Base-by-base conservation (phyloP, 345 rosid species). In the thale cress (Arabidopsis thaliana) region DNA sequence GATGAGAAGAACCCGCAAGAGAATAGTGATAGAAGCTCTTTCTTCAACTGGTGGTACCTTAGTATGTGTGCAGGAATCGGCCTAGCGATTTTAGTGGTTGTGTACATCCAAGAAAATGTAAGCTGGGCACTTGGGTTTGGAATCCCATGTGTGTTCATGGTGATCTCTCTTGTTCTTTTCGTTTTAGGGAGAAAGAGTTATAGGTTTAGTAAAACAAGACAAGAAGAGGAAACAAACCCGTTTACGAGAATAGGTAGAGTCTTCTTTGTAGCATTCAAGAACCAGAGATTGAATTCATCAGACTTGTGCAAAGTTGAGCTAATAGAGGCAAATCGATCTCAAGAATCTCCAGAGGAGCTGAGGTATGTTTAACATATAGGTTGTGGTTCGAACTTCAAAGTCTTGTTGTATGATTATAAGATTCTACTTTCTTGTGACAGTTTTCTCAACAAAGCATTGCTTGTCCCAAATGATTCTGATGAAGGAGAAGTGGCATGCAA, bases 1-100 rank as follows among this genome's bases (percentile, higher is more conserved):
- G 93, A 93, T 23, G 87, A 79, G 13, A 53, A 75, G 11, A 78
- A 87, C 60, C 79, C 85, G 0, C 56, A 76, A 52, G 96, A 90
- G 78, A 49, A 74, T 7, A 64, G 22, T 62, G 79, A 81, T 10
- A 85, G 81, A 57, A 86, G 96, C 82, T 86, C 85, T 2, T 93
- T 90, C 80, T 93, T 93, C 75, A 93, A 93, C 67, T 93, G 96
- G 96, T 88, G 88, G 85, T 88, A 83, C 66, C 87, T 87, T 74
- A 83, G 84, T 56, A 40, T 87, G 76, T 84, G 84, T 25, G 80
- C 41, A n/a, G 87, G 89, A 4, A 63, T 76, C 7, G 13, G 65
- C 11, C 5, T 77, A 5, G 79, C 94, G 0, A 73, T 81, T 32
- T 20, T 85, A 60, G 71, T 90, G 7, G 33, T 86, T 65, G 80